Evolutionary conservation across 2,329 filamentous ascomycete genomes (phyloP).

Genomic region (Aureobasidium sp.): DNA sequence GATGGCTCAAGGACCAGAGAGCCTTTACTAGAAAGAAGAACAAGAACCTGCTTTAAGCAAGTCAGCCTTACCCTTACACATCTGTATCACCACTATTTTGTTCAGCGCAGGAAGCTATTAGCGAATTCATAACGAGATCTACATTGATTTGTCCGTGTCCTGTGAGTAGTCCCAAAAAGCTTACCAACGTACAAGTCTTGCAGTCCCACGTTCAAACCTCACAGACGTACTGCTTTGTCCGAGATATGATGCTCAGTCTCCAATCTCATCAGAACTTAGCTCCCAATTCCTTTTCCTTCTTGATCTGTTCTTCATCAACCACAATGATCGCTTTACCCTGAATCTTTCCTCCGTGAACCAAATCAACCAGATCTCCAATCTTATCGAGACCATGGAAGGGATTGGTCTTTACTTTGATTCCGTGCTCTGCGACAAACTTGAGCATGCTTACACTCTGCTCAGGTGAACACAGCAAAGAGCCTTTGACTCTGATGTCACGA

Average conservation of each 20-base stretch:
- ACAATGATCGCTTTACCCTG: constrained; percentile 48
- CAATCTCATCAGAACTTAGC: constrained; percentile 22
- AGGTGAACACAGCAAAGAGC: constrained; percentile 27
- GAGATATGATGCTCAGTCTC: not conserved
- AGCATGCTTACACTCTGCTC: constrained; percentile 27
- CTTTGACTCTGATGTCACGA: constrained; percentile 43
- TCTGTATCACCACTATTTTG: not conserved
- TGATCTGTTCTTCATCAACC: constrained; percentile 41
- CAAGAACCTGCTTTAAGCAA: constrained; percentile 49
- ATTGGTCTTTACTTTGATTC: constrained; percentile 43
- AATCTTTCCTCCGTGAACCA: constrained; percentile 45
- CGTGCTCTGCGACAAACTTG: constrained; percentile 26
- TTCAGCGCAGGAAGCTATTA: constrained; percentile 8
- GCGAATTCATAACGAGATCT: not conserved
- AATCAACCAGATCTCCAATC: constrained; percentile 41
- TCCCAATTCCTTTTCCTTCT: constrained; percentile 32
- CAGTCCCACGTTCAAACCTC: not conserved
- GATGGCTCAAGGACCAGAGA: constrained; percentile 95
- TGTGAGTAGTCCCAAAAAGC: not conserved
- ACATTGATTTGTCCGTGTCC: not conserved
- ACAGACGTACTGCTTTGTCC: not conserved
- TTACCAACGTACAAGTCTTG: not conserved
- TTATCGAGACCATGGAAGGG: constrained; percentile 44
- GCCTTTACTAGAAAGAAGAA: constrained; percentile 88
- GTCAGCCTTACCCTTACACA: not conserved